These are phyloP conservation scores for Schrenkiella parvula DNA, from an alignment of 345 rosid species.

Conservation along the genomic window DNA sequence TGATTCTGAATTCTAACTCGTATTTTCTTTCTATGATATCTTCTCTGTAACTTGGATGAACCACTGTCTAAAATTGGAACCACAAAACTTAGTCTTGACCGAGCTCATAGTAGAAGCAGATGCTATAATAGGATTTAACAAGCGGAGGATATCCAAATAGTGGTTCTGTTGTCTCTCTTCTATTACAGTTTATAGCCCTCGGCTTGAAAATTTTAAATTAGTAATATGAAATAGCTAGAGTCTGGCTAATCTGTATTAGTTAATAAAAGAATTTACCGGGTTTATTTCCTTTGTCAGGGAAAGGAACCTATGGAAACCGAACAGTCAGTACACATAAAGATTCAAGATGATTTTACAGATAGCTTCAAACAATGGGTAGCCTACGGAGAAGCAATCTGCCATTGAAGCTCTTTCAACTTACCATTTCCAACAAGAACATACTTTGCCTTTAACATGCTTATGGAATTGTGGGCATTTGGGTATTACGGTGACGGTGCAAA, in stretches of 20 bases:
- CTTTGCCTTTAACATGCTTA: background rate
- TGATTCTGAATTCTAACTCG: background rate
- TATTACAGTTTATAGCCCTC: background rate
- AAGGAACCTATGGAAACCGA: constrained; percentile 45
- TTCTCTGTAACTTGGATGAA: background rate
- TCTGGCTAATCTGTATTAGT: background rate
- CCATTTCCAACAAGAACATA: constrained; percentile 16
- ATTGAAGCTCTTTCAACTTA: constrained; percentile 31
- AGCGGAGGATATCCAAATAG: background rate
- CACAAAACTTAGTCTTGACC: background rate
- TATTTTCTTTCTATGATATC: background rate
- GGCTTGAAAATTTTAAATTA: background rate
- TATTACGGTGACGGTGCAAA: background rate
- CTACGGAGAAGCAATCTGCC: constrained; percentile 72
- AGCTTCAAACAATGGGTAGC: constrained; percentile 82
- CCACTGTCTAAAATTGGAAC: background rate
- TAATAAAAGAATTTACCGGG: background rate
- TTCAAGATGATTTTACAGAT: constrained; percentile 60
- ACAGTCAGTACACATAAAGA: constrained; percentile 26
- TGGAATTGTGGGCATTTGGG: background rate
- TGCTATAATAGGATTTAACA: background rate
- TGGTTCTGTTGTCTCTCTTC: background rate
- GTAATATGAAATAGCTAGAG: background rate
- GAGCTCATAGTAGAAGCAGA: background rate
- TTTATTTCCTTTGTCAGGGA: constrained; percentile 41